A percentile compares a stretch with the other conserved stretches of the same genome.
These are phyloP conservation scores for Bombardia bombarda DNA, from an alignment of 495 filamentous ascomycete species.

Conservation along the genomic window DNA sequence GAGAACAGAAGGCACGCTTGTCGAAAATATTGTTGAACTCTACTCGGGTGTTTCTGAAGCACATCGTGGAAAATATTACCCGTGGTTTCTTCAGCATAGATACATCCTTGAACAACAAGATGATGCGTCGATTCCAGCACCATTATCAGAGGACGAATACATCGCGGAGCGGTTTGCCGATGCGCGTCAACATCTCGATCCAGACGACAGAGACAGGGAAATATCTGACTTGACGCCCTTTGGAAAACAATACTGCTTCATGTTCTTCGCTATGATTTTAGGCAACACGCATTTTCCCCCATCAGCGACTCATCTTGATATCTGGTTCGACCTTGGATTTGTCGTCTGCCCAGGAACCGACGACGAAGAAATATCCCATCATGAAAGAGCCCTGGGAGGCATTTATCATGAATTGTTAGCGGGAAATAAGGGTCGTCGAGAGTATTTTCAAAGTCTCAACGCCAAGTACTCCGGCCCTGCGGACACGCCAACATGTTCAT, in stretches of 20 bases:
- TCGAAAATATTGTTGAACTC: background rate
- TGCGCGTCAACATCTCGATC: background rate
- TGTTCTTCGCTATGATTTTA: constrained; percentile 1
- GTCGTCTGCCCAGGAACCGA: background rate
- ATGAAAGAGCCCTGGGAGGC: background rate
- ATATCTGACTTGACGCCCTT: background rate
- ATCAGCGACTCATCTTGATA: background rate
- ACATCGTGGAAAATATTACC: background rate
- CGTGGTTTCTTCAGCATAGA: background rate
- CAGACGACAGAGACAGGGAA: background rate
- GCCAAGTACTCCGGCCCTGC: background rate
- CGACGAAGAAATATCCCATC: background rate
- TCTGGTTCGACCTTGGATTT: constrained; percentile 4
- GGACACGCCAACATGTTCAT: background rate
- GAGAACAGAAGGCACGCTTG: background rate
- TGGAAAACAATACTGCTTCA: constrained; percentile 3
- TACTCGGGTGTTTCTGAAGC: background rate
- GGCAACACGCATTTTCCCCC: background rate
- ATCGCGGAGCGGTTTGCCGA: background rate
- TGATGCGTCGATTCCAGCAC: no score
- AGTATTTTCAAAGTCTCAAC: background rate
- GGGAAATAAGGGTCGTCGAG: background rate
- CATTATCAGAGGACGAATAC: no score
- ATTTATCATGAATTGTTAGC: background rate
- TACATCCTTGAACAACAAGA: background rate